phyloP scores from a whole-genome alignment of 305 asterid genomes.

The Rubia peregrina region DNA sequence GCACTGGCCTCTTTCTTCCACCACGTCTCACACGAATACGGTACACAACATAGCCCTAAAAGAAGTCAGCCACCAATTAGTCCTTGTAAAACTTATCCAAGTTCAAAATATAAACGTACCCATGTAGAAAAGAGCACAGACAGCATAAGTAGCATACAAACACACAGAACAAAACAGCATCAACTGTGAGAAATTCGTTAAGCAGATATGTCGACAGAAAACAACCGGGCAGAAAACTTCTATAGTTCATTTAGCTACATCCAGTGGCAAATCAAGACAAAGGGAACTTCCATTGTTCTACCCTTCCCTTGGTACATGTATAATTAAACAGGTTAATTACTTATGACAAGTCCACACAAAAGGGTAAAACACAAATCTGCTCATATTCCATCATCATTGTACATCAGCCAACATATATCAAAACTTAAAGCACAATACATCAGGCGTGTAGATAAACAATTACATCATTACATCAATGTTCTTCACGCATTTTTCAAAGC shows the following conservation, averaged over 20 bases:
- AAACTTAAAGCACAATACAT: no score
- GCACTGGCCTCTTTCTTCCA: conserved; percentile 11
- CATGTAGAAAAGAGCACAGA: not conserved
- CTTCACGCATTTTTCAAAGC: not conserved
- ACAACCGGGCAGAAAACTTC: conserved; percentile 11
- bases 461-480: no score
- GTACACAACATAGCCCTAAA: conserved; percentile 7
- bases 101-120: not conserved
- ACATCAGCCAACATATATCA: no score
- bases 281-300: not conserved
- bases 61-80: not conserved
- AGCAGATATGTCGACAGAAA: conserved; percentile 9
- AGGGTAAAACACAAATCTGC: not conserved
- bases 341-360: not conserved
- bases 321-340: not conserved
- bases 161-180: not conserved
- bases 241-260: not conserved
- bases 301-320: conserved; percentile 13
- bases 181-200: conserved; percentile 1
- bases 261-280: conserved; percentile 5
- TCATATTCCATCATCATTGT: no score
- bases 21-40: conserved; percentile 9
- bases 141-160: not conserved
- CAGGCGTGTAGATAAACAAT: no score
- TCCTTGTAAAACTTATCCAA: not conserved